Conservation (phyloP, 805 yeast species). For the Ogataea philodendri region DNA sequence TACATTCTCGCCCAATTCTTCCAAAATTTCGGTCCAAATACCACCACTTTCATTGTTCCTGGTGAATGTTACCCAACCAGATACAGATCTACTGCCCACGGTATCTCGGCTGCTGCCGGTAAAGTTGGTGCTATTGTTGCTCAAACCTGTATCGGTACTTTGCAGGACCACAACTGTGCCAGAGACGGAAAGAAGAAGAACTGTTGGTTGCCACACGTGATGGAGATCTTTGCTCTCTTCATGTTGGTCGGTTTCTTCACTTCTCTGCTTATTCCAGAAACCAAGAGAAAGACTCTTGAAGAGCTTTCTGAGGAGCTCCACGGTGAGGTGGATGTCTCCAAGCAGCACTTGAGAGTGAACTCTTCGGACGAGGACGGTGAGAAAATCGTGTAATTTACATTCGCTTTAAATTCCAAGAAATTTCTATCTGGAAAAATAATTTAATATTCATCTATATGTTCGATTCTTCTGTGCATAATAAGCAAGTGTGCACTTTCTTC, state of each 20-base stretch:
- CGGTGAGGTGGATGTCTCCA: constrained; percentile 60
- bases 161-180: constrained; percentile 75
- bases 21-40: constrained; percentile 91
- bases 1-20: constrained; percentile 83
- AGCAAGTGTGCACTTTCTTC: constrained; percentile 46
- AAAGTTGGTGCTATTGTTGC: constrained; percentile 93
- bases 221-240: constrained; percentile 91
- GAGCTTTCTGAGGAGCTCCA: constrained; percentile 77
- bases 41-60: constrained; percentile 86
- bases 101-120: constrained; percentile 90
- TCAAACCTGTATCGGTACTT: constrained; percentile 82
- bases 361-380: constrained; percentile 29
- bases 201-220: constrained; percentile 89
- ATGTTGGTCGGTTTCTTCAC: constrained; percentile 76
- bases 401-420: not conserved
- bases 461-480: constrained; percentile 10
- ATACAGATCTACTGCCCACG: constrained; percentile 94
- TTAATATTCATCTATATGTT: constrained; percentile 1
- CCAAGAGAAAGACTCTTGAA: constrained; percentile 88
- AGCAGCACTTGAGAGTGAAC: constrained; percentile 20
- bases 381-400: constrained; percentile 19
- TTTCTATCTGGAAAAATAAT: not conserved
- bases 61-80: constrained; percentile 94
- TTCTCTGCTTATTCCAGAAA: constrained; percentile 77
- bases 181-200: constrained; percentile 43